A percentile compares a stretch with the other conserved stretches of the same genome.
Evolutionary conservation across 2,329 filamentous ascomycete species (phyloP).

Genomic region (Penicillium glabrum): DNA sequence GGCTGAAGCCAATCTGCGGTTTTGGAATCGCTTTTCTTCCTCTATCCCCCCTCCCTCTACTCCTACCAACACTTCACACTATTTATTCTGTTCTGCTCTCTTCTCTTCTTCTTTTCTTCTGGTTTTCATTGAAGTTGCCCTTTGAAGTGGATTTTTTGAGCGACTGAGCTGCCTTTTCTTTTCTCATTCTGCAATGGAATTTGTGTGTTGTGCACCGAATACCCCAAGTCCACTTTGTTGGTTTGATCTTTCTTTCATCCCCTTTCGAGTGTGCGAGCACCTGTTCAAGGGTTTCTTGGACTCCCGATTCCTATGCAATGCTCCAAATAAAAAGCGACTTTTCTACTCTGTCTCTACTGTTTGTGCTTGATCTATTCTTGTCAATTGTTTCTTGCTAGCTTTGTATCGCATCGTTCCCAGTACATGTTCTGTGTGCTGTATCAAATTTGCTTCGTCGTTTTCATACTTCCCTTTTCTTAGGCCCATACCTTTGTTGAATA

Average conservation of each 20-base stretch:
- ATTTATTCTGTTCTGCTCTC: slow-evolving; percentile 14
- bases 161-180: slow-evolving; percentile 31
- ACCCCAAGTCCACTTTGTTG: slow-evolving; percentile 43
- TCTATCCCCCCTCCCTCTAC: slow-evolving; percentile 19
- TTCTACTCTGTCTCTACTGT: slow-evolving; percentile 25
- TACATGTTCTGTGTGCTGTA: slow-evolving; percentile 20
- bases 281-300: slow-evolving; percentile 31
- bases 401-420: slow-evolving; percentile 20
- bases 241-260: slow-evolving; percentile 31
- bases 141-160: slow-evolving; percentile 41
- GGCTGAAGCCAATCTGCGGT: slow-evolving; percentile 6
- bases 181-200: slow-evolving; percentile 42
- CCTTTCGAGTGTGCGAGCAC: slow-evolving; percentile 32
- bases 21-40: slow-evolving; percentile 10
- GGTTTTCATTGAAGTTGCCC: slow-evolving; percentile 26
- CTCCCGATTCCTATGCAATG: slow-evolving; percentile 31
- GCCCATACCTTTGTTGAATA: slow-evolving; percentile 23
- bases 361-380: slow-evolving; percentile 19
- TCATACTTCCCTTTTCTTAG: slow-evolving; percentile 13
- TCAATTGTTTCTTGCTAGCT: slow-evolving; percentile 16
- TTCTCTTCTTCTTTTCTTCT: slow-evolving; percentile 15
- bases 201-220: slow-evolving; percentile 45
- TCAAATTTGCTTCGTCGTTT: slow-evolving; percentile 15
- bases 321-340: slow-evolving; percentile 37
- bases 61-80: slow-evolving; percentile 12